phyloP scores from a whole-genome alignment of 176 grass and related monocot genomes.

The Oryza longistaminata region DNA sequence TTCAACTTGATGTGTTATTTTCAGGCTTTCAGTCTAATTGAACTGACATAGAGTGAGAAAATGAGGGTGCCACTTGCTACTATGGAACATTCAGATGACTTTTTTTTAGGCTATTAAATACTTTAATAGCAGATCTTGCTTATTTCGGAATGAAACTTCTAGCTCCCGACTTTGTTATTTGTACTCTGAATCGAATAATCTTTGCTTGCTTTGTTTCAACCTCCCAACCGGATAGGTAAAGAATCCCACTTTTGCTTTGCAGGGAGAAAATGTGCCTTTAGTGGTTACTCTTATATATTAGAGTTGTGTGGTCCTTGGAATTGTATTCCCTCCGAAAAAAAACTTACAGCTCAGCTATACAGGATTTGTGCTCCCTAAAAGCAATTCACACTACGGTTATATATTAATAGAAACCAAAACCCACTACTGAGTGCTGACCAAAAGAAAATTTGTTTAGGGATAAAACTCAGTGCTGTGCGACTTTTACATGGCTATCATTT shows the following conservation, averaged over 20 bases:
- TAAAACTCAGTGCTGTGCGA: background rate
- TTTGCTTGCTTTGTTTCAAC: slow-evolving; percentile 19
- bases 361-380: slow-evolving; percentile 7
- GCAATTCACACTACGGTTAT: background rate
- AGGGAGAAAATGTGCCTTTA: background rate
- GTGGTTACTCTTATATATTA: no score
- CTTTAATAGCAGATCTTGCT: slow-evolving; percentile 7
- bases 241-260: slow-evolving; percentile 32
- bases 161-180: background rate
- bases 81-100: background rate
- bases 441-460: background rate
- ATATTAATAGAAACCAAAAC: background rate
- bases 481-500: slow-evolving; percentile 1
- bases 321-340: slow-evolving; percentile 27
- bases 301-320: slow-evolving; percentile 37
- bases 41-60: background rate
- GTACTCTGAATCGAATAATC: slow-evolving; percentile 29
- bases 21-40: background rate
- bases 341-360: background rate
- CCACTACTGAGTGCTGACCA: background rate
- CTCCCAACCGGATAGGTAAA: background rate
- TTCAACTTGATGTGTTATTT: background rate
- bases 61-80: background rate
- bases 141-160: background rate
- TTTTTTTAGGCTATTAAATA: background rate